Evolutionary conservation across 2,329 filamentous ascomycete genomes (phyloP).

Genomic region (Claviceps pusilla): DNA sequence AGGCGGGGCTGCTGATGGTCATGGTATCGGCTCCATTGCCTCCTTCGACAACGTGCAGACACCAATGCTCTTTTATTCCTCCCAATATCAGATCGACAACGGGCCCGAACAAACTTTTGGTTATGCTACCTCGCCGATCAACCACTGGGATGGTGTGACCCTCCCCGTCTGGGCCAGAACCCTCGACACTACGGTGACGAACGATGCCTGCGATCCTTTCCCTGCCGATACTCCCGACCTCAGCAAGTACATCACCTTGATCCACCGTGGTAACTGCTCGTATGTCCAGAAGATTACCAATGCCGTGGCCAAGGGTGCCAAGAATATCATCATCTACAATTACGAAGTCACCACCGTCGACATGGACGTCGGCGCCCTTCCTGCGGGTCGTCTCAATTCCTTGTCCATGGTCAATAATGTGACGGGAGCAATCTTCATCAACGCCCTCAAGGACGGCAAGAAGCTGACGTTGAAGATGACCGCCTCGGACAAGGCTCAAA

Average conservation of each 20-base stretch:
- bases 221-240: conserved; percentile 42
- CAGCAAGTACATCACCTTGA: conserved; percentile 40
- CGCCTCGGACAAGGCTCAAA: conserved; percentile 20
- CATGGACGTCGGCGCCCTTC: conserved; percentile 15
- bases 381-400: conserved; percentile 16
- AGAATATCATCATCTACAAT: conserved; percentile 49
- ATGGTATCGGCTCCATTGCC: conserved; percentile 31
- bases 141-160: conserved; percentile 28
- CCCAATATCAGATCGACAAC: conserved; percentile 25
- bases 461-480: conserved; percentile 30
- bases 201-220: conserved; percentile 37
- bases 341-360: conserved; percentile 23
- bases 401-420: conserved; percentile 26
- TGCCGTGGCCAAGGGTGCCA: conserved; percentile 38
- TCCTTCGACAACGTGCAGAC: conserved; percentile 33
- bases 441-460: conserved; percentile 26
- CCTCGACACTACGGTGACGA: conserved; percentile 30
- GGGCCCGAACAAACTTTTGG: conserved; percentile 24
- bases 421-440: conserved; percentile 29
- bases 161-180: conserved; percentile 35
- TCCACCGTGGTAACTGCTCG: conserved; percentile 43
- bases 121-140: conserved; percentile 26
- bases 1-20: conserved; percentile 32
- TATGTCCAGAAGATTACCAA: conserved; percentile 40
- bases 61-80: conserved; percentile 27